phyloP scores from a whole-genome alignment of 2,329 filamentous ascomycete species.

The Alternaria panax region DNA sequence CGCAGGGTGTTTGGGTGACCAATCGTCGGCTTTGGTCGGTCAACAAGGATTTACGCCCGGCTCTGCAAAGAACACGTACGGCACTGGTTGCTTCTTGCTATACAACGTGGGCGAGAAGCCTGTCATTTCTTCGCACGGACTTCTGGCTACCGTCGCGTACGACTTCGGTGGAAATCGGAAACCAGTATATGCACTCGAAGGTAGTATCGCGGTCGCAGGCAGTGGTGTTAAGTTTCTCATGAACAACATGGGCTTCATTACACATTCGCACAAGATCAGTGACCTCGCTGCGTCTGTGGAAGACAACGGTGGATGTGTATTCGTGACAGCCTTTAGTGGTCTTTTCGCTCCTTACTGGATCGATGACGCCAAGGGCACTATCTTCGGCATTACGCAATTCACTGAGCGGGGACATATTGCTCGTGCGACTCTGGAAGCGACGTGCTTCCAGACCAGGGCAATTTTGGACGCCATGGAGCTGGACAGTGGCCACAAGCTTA shows the following conservation, averaged over 20 bases:
- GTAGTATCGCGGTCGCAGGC: conserved; percentile 82
- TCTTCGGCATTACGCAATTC: conserved; percentile 83
- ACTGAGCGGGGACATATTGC: conserved; percentile 87
- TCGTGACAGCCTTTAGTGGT: conserved; percentile 90
- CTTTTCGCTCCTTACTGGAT: conserved; percentile 96
- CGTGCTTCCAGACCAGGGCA: conserved; percentile 90
- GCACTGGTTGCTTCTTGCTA: conserved; percentile 86
- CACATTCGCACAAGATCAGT: conserved; percentile 68
- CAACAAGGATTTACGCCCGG: conserved; percentile 85
- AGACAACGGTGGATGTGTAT: conserved; percentile 82
- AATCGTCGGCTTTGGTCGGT: conserved; percentile 84
- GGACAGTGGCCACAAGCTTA: conserved; percentile 78
- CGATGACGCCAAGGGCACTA: conserved; percentile 86
- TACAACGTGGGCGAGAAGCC: conserved; percentile 88
- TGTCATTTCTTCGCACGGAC: conserved; percentile 81
- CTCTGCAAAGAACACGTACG: conserved; percentile 89
- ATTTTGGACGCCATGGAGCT: conserved; percentile 92
- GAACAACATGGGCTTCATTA: conserved; percentile 70
- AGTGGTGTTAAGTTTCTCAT: conserved; percentile 76
- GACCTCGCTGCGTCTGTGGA: conserved; percentile 69
- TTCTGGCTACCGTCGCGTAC: conserved; percentile 87
- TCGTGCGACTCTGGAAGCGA: conserved; percentile 87
- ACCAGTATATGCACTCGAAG: conserved; percentile 82
- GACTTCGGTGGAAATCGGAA: conserved; percentile 74
- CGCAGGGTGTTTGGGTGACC: conserved; percentile 85